These are phyloP conservation scores for Dactylorhiza incarnata DNA, from an alignment of 106 monocot genomes.

Conservation along the genomic window DNA sequence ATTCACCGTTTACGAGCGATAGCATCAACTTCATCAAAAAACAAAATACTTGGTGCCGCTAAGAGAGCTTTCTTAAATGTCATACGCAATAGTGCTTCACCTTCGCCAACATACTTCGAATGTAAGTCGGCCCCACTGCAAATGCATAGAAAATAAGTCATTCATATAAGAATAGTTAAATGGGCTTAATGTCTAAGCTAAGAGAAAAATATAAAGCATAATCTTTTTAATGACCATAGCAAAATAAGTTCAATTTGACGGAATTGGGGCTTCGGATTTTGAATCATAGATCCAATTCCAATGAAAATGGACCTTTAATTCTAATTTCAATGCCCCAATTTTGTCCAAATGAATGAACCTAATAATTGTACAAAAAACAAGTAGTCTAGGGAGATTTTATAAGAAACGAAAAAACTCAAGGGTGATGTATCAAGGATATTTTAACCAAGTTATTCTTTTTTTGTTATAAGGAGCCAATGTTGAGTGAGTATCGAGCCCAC, in stretches of 20 bases:
- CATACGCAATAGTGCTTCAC: conserved; percentile 74
- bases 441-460: no score
- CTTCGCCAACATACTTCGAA: conserved; percentile 98
- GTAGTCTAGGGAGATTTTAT: background rate
- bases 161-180: conserved; percentile 7
- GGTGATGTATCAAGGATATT: no score
- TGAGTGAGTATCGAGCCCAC: no score
- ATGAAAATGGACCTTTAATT: no score
- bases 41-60: conserved; percentile 84
- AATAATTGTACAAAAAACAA: background rate
- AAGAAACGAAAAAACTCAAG: background rate
- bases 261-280: no score
- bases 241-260: no score
- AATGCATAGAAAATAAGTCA: background rate
- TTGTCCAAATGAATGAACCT: no score
- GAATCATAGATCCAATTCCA: no score
- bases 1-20: conserved; percentile 84
- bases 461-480: no score
- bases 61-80: conserved; percentile 81
- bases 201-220: conserved; percentile 1
- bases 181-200: background rate
- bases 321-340: no score
- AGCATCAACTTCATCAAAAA: conserved; percentile 94
- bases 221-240: background rate
- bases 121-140: conserved; percentile 85